Conservation (phyloP, 768 basidiomycete species). For the Lactarius tabidus region DNA sequence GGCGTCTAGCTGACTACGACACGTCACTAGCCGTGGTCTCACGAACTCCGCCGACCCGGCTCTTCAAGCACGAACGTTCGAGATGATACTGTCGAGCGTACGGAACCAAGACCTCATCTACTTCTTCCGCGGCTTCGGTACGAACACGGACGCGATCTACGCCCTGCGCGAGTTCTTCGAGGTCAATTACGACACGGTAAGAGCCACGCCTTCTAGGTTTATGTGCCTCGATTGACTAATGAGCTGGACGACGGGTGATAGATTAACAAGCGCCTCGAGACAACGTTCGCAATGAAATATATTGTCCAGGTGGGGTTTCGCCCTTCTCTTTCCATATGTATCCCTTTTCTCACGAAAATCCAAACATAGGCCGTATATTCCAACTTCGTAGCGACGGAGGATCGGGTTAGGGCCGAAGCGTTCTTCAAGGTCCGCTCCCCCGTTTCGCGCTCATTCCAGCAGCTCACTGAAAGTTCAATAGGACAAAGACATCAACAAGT, state of each 20-base stretch:
- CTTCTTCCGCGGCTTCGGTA: slow-evolving; percentile 56
- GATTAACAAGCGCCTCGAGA: slow-evolving; percentile 21
- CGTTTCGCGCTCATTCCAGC: not conserved
- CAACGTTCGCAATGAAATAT: slow-evolving; percentile 17
- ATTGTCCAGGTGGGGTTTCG: slow-evolving; percentile 8
- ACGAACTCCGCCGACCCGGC: slow-evolving; percentile 52
- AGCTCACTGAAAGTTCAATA: not conserved
- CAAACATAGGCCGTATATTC: slow-evolving; percentile 5
- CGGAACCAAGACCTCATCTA: slow-evolving; percentile 60
- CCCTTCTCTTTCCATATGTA: not conserved
- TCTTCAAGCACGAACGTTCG: slow-evolving; percentile 59
- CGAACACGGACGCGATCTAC: slow-evolving; percentile 54
- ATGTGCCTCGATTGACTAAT: not conserved
- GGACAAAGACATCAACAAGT: slow-evolving; percentile 23
- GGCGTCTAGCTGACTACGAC: slow-evolving; percentile 7
- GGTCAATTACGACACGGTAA: slow-evolving; percentile 60
- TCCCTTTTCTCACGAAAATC: not conserved
- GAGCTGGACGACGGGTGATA: not conserved
- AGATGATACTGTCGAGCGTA: slow-evolving; percentile 50
- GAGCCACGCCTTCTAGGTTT: slow-evolving; percentile 26
- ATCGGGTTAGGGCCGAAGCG: slow-evolving; percentile 15
- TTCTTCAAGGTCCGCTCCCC: slow-evolving; percentile 21
- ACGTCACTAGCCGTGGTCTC: slow-evolving; percentile 52
- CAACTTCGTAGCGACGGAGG: slow-evolving; percentile 11
- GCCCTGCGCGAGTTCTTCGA: slow-evolving; percentile 58